A percentile compares a stretch with the other conserved stretches of the same genome.
Evolutionary conservation across 1,284 basidiomycete species (phyloP).

Genomic region (Peniophora sp.): DNA sequence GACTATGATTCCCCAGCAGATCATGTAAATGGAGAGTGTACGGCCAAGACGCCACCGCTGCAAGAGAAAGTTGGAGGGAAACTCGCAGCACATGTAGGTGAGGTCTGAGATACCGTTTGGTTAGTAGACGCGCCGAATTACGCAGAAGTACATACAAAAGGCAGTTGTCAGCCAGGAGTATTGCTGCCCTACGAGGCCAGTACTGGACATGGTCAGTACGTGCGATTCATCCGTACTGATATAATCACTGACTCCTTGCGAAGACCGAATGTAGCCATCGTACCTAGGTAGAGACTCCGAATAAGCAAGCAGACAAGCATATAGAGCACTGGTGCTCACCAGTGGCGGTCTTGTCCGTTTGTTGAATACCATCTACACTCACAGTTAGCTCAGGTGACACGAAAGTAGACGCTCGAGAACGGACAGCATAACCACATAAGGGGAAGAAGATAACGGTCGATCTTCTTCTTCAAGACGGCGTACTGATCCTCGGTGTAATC

Average conservation of each 20-base stretch:
- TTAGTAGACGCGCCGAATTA: neutral
- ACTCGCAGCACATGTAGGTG: conserved; percentile 4
- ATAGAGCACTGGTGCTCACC: conserved; percentile 1
- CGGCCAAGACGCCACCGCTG: conserved; percentile 12
- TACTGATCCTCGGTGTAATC: conserved; percentile 11
- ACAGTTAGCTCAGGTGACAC: neutral
- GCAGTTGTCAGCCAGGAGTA: conserved; percentile 10
- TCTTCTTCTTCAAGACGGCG: conserved; percentile 8
- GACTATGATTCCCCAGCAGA: conserved; percentile 7
- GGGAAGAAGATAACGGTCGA: conserved; percentile 10
- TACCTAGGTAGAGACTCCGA: conserved; percentile 1
- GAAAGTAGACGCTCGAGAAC: neutral
- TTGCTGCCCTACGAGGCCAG: conserved; percentile 10
- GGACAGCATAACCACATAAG: conserved; percentile 12
- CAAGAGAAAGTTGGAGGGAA: conserved; percentile 11
- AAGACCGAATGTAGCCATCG: conserved; percentile 8
- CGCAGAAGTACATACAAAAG: neutral
- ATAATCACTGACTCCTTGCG: neutral
- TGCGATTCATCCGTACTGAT: no score
- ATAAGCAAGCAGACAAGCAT: neutral
- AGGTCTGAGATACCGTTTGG: neutral
- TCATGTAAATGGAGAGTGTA: conserved; percentile 13
- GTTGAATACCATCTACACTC: conserved; percentile 10
- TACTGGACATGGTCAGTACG: conserved; percentile 1
- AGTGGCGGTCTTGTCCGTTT: conserved; percentile 11